Base-by-base conservation (phyloP, 768 basidiomycete genomes). In the Pulveroboletus frians region DNA sequence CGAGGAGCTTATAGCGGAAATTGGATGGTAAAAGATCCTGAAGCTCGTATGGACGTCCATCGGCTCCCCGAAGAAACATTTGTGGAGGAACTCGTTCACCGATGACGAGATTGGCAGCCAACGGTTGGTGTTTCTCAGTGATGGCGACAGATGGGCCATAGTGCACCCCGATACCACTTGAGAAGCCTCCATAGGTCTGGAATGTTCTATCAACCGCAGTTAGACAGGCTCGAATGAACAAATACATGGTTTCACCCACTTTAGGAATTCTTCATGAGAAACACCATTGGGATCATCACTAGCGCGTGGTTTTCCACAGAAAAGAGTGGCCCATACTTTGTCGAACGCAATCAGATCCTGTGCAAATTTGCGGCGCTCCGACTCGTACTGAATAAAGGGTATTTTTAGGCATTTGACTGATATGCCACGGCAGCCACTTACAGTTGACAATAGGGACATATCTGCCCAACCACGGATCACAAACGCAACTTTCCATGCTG, bases 271-370 rank as follows among this genome's bases (percentile, higher is more conserved):
- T 41, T 76, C 68, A 36, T 75, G 73, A 10, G 56, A 59, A 43
- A 63, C 59, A 9, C 76, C 78, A 41, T 70, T 67, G 13, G 52
- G 43, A 51, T 73, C 63, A 53, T 61, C 63, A 21, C 65, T 55
- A 0, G 68, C 71, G 10, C 68, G 55, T 5, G 80, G 76, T 64
- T 79, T 80, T 39, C 76, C 76, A 1, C 77, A 79, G 64, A 80
- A 80, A 17, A 79, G 65, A 2, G 73, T 69, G 0, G 76, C 73
- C 54, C 75, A 79, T 49, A 69, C 67, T 47, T 76, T 76, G 61
- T 81, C 79, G 46, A 78, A 79, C 43, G 69, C 60, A 52, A 81
- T 78, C 32, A 82, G 69, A 40, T 79, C 78, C 55, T 76, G 73
- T 0, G 80, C 80, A 53, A 70, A 79, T 56, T 73, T 72, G 37